These are phyloP conservation scores for Mycena vitilis DNA, from an alignment of 768 basidiomycete genomes.

Conservation along the genomic window DNA sequence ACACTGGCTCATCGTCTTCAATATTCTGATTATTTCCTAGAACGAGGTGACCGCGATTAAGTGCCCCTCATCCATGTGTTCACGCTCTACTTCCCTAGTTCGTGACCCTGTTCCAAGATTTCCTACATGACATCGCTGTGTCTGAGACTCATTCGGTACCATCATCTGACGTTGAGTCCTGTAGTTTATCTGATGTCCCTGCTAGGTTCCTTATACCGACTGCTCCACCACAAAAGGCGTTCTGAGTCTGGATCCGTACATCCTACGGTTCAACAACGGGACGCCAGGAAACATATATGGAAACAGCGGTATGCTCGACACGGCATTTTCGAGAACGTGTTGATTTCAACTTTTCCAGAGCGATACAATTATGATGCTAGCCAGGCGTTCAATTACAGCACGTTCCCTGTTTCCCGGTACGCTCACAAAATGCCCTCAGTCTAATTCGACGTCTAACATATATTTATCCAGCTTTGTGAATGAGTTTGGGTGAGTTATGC, in stretches of 20 bases:
- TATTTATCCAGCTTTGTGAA: conserved; percentile 60
- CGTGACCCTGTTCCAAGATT: conserved; percentile 63
- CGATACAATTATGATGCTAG: conserved; percentile 67
- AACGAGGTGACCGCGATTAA: conserved; percentile 25
- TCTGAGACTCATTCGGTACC: conserved; percentile 63
- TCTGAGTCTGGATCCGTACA: conserved; percentile 66
- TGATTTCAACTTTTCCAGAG: conserved; percentile 46
- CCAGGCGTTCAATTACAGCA: conserved; percentile 64
- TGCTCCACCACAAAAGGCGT: conserved; percentile 70
- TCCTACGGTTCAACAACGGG: conserved; percentile 60
- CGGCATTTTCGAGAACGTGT: not conserved
- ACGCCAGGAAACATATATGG: conserved; percentile 67
- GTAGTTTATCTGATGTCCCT: not conserved
- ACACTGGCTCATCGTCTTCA: conserved; percentile 6
- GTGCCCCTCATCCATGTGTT: too few relatives aligned
- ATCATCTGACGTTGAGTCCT: not conserved
- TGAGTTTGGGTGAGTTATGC: conserved; percentile 61
- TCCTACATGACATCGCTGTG: conserved; percentile 58
- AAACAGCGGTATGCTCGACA: conserved; percentile 54
- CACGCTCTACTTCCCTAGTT: conserved; percentile 47
- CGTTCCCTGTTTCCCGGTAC: conserved; percentile 61
- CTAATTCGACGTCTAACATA: not conserved
- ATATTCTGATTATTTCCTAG: not conserved
- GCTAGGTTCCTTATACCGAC: conserved; percentile 67
- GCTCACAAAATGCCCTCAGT: conserved; percentile 10